phyloP scores from a whole-genome alignment of 2,329 filamentous ascomycete genomes.

The Colletotrichum sidae region DNA sequence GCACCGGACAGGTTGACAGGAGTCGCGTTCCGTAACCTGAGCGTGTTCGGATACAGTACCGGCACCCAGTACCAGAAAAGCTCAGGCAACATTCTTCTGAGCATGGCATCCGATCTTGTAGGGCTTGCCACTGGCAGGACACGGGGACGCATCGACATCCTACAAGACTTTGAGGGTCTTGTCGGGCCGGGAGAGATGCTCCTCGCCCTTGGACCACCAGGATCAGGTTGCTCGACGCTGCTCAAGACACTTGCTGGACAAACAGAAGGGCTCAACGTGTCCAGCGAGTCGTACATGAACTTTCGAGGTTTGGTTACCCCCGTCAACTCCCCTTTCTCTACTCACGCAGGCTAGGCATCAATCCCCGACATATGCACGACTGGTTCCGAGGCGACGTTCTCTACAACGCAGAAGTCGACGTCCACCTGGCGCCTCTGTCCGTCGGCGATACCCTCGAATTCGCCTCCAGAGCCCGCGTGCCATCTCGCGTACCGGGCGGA shows the following conservation, averaged over 20 bases:
- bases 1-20: conserved; percentile 42
- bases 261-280: conserved; percentile 41
- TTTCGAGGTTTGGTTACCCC: conserved; percentile 24
- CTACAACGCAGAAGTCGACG: conserved; percentile 75
- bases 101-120: conserved; percentile 31
- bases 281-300: conserved; percentile 41
- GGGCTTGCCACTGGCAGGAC: conserved; percentile 16
- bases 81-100: conserved; percentile 40
- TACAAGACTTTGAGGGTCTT: conserved; percentile 45
- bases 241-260: conserved; percentile 62
- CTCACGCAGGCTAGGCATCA: conserved; percentile 19
- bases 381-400: conserved; percentile 70
- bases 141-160: conserved; percentile 41
- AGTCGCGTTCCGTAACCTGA: conserved; percentile 43
- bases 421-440: conserved; percentile 69
- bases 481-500: conserved; percentile 58
- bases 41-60: conserved; percentile 43
- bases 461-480: conserved; percentile 65
- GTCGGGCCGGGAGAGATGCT: conserved; percentile 64
- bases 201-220: conserved; percentile 68
- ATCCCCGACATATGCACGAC: conserved; percentile 35
- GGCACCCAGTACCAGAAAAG: conserved; percentile 43
- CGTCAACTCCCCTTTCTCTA: rapidly evolving
- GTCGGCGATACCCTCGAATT: conserved; percentile 72
- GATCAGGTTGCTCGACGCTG: conserved; percentile 73